These are phyloP conservation scores for Leptoxyphium fumago DNA, from an alignment of 2,329 filamentous ascomycete species.

Conservation along the genomic window DNA sequence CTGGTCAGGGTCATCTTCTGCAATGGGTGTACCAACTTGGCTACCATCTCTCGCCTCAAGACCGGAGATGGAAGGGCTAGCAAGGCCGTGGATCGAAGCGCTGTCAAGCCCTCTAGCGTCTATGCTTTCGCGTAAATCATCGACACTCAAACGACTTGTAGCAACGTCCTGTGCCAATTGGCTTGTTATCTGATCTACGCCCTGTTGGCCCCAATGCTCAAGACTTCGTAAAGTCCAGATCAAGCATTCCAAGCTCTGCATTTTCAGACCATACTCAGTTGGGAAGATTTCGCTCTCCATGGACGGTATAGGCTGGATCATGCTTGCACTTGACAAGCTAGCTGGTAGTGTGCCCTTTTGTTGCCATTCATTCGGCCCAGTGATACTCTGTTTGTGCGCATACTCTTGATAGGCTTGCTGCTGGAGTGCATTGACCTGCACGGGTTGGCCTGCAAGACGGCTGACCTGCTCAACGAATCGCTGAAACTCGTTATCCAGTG, in stretches of 20 bases:
- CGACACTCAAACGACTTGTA: slow-evolving; percentile 37
- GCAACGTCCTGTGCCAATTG: slow-evolving; percentile 19
- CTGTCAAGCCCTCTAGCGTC: slow-evolving; percentile 47
- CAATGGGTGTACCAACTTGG: slow-evolving; percentile 22
- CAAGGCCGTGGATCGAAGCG: slow-evolving; percentile 33
- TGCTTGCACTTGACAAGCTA: slow-evolving; percentile 65
- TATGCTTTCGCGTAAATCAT: slow-evolving; percentile 56
- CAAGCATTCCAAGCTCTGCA: slow-evolving; percentile 72
- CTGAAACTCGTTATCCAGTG: slow-evolving; percentile 93
- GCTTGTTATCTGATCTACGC: slow-evolving; percentile 34
- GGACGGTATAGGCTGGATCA: slow-evolving; percentile 28
- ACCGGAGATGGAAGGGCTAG: slow-evolving; percentile 26
- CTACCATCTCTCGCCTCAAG: not conserved
- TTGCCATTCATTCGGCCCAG: slow-evolving; percentile 59
- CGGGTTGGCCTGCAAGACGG: slow-evolving; percentile 65
- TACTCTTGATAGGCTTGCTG: slow-evolving; percentile 80
- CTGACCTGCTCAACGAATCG: slow-evolving; percentile 85
- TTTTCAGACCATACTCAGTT: slow-evolving; percentile 81
- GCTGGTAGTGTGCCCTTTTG: slow-evolving; percentile 73
- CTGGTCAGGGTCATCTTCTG: slow-evolving; percentile 81
- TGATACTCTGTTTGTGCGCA: slow-evolving; percentile 36
- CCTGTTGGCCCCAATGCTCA: slow-evolving; percentile 79
- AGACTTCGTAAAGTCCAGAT: slow-evolving; percentile 81
- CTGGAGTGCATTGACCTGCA: slow-evolving; percentile 58
- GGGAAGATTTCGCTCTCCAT: slow-evolving; percentile 51